phyloP scores from a whole-genome alignment of 257 asterid genomes.

The Solanum virginianum region DNA sequence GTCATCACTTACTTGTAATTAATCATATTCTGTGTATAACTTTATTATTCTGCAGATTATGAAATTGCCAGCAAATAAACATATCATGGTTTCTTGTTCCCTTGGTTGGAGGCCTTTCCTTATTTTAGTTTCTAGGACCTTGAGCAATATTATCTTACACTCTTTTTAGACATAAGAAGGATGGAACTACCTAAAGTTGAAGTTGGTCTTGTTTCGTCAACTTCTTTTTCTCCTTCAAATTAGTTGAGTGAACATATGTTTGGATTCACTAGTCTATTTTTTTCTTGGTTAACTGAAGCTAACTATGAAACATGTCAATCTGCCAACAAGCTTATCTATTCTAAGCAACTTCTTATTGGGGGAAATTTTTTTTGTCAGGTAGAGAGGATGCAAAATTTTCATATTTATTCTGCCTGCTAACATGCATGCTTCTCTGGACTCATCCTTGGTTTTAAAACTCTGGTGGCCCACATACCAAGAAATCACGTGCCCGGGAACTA shows the following conservation, averaged over 20 bases:
- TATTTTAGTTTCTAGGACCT: neutral
- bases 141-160: neutral
- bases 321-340: too few relatives aligned
- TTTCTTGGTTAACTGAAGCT: constrained; percentile 26
- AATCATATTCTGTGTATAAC: neutral
- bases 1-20: neutral
- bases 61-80: neutral
- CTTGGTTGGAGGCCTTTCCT: neutral
- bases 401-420: too few relatives aligned
- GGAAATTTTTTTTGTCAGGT: too few relatives aligned
- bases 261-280: neutral
- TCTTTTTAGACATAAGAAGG: neutral
- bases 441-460: too few relatives aligned
- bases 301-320: too few relatives aligned
- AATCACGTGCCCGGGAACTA: too few relatives aligned
- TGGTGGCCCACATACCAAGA: too few relatives aligned
- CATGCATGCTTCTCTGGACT: too few relatives aligned
- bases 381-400: too few relatives aligned
- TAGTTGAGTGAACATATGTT: neutral
- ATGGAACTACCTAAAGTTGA: neutral
- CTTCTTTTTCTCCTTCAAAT: neutral
- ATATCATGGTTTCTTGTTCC: neutral
- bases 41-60: neutral
- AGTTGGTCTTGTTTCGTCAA: neutral
- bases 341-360: too few relatives aligned